Base-by-base conservation (phyloP, 2,329 filamentous ascomycete genomes). In the Cytospora mali region DNA sequence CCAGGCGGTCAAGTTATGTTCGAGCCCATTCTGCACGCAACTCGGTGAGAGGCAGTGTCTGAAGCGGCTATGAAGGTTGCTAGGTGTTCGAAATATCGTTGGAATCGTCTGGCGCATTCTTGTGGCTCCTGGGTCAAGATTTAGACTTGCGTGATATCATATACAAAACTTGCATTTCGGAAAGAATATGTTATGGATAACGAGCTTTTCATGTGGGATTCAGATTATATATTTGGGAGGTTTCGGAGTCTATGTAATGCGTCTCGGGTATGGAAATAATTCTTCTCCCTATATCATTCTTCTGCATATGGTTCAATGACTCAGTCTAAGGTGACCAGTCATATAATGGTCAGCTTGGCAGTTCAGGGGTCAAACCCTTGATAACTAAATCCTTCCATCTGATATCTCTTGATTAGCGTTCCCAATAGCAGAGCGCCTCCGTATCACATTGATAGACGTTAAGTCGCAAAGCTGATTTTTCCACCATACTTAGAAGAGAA, bases 1-100 rank as follows among this genome's bases (percentile, higher is more conserved):
- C 35, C 3, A 21, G 58, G 4, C 52, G 54, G 55, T 51, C 62
- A 13, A 58, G 55, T 18, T 48, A 62, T 21, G 16, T 6, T 3
- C 31, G 29, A 6, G 49, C 23, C 0, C 31, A 46, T 21, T 51
- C 55, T 16, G n/a, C 50, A 28, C 27, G 21, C 46, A 48, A 21
- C 25, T 6, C 13, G 21, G 27, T n/a, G 21, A 35, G n/a, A 13
- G 18, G 6, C 3, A 3, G 7, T 14, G 28, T 25, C 3, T 21
- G 1, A 49, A 3, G 18, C 9, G 4, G 0, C 14, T 18, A 13
- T 23, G 21, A 1, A 23, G 5, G 21, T 46, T 23, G 9, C 10
- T 4, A 23, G 3, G 42, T 11, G 21, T 23, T 46, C 11, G 14
- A 23, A 13, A 3, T 1, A 6, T 46, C 4, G 9, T 18, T 21